Percentiles rank a stretch among this genome's conserved stretches.
Conservation (phyloP, 1,284 basidiomycete genomes). For the Inonotus obliquus region DNA sequence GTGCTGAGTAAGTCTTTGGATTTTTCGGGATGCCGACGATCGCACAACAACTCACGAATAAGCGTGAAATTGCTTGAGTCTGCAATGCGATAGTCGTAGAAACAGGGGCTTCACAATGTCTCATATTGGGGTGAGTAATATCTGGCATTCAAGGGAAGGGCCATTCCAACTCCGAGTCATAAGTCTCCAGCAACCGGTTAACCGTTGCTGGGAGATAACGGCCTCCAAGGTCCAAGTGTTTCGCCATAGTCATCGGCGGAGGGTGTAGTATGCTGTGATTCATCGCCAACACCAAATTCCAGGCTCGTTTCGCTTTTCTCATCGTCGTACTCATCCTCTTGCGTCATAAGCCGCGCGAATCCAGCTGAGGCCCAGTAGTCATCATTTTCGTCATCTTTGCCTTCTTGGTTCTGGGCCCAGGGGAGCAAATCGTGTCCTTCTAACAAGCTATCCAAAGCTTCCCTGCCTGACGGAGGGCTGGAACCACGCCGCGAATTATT, state of each 20-base stretch:
- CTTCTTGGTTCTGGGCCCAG: constrained; percentile 1
- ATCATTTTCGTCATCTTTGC: constrained; percentile 13
- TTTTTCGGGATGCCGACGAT: not conserved
- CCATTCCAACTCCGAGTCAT: not conserved
- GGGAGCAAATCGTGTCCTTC: constrained; percentile 3
- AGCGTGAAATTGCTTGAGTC: not conserved
- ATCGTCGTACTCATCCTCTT: not conserved
- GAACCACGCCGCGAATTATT: not conserved
- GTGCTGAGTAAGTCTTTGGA: not conserved
- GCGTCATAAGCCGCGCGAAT: not conserved
- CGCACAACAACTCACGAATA: not conserved
- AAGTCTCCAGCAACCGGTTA: not conserved
- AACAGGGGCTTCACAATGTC: not conserved
- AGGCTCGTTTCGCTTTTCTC: not conserved
- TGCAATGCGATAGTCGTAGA: not conserved
- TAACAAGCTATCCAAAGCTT: constrained; percentile 14
- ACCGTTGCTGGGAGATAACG: constrained; percentile 10
- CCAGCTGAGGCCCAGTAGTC: not conserved
- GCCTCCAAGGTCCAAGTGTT: constrained; percentile 15
- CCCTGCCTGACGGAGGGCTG: constrained; percentile 10
- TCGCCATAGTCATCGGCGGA: constrained; percentile 4
- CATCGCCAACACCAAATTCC: not conserved
- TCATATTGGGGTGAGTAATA: not conserved
- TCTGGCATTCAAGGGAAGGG: not conserved
- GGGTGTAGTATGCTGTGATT: not conserved